A percentile compares a stretch with the other conserved stretches of the same genome.
phyloP scores from a whole-genome alignment of 2,329 filamentous ascomycete species.

The Herpotrichia juniperi region DNA sequence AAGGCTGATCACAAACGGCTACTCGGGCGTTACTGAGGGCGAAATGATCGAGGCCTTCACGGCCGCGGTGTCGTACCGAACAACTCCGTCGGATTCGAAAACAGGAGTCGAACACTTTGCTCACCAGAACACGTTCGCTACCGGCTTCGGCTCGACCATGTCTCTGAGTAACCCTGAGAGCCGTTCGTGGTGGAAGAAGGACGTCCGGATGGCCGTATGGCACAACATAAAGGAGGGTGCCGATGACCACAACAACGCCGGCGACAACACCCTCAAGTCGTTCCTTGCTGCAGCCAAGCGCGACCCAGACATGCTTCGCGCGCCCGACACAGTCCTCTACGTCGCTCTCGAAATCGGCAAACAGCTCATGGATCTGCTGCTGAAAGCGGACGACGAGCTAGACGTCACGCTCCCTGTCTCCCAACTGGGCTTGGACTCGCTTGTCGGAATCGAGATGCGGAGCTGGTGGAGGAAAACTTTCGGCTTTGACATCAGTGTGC shows the following conservation, averaged over 20 bases:
- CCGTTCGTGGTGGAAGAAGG: background rate
- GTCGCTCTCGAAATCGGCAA: background rate
- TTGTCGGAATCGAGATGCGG: constrained; percentile 43
- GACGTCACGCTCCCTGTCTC: background rate
- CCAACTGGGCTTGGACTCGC: constrained; percentile 26
- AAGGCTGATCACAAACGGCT: background rate
- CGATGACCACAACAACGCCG: background rate
- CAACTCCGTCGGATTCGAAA: background rate
- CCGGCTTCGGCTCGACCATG: background rate
- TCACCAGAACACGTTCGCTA: background rate
- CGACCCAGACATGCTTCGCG: background rate
- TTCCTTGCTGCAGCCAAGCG: background rate
- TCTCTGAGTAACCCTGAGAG: background rate
- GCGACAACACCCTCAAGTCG: background rate
- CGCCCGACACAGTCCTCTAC: background rate
- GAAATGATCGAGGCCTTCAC: background rate
- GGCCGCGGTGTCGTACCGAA: background rate
- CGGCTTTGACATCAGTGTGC: constrained; percentile 18
- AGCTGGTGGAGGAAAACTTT: constrained; percentile 44
- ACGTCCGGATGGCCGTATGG: background rate
- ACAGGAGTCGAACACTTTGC: background rate
- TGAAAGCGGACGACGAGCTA: background rate
- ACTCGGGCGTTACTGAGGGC: background rate
- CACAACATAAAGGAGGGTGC: background rate
- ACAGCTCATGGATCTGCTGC: background rate